Evolutionary conservation across 2,329 filamentous ascomycete species (phyloP).

Genomic region (Xylaria sp.): DNA sequence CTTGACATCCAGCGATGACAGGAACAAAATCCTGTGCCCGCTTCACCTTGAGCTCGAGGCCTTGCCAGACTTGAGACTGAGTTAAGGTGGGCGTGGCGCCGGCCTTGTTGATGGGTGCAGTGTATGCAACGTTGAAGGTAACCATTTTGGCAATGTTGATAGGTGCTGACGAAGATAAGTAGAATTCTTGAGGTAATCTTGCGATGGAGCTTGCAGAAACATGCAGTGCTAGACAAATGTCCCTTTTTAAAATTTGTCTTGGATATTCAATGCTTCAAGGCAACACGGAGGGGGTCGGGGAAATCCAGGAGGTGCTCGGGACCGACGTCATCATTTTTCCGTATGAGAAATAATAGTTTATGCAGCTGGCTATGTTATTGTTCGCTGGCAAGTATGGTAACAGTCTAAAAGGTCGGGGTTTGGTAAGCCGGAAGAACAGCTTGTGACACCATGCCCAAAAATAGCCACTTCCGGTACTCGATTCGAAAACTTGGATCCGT

Average conservation of each 20-base stretch:
- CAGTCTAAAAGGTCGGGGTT: slow-evolving; percentile 2
- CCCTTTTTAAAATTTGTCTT: slow-evolving; percentile 4
- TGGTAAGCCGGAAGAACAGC: slow-evolving; percentile 24
- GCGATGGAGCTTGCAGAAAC: slow-evolving; percentile 6
- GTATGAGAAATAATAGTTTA: slow-evolving; percentile 12
- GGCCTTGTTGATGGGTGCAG: slow-evolving; percentile 52
- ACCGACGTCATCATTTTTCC: slow-evolving; percentile 7
- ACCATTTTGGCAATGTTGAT: slow-evolving; percentile 53
- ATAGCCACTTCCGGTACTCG: slow-evolving; percentile 18
- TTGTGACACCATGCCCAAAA: slow-evolving; percentile 29
- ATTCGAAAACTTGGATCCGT: slow-evolving; percentile 21
- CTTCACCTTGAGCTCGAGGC: slow-evolving; percentile 53
- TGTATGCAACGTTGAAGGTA: slow-evolving; percentile 51
- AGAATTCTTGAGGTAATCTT: not conserved
- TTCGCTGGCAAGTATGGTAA: not conserved
- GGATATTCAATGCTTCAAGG: not conserved
- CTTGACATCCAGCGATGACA: slow-evolving; percentile 50
- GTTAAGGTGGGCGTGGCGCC: slow-evolving; percentile 48
- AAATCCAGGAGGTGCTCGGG: slow-evolving; percentile 25
- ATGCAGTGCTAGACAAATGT: not conserved
- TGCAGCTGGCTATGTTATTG: not conserved
- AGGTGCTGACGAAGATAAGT: no score
- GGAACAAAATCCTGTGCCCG: slow-evolving; percentile 54
- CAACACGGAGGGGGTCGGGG: slow-evolving; percentile 29
- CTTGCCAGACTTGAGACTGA: slow-evolving; percentile 52